Base-by-base conservation (phyloP, 495 filamentous ascomycete genomes). In the Schizothecium vesticola region DNA sequence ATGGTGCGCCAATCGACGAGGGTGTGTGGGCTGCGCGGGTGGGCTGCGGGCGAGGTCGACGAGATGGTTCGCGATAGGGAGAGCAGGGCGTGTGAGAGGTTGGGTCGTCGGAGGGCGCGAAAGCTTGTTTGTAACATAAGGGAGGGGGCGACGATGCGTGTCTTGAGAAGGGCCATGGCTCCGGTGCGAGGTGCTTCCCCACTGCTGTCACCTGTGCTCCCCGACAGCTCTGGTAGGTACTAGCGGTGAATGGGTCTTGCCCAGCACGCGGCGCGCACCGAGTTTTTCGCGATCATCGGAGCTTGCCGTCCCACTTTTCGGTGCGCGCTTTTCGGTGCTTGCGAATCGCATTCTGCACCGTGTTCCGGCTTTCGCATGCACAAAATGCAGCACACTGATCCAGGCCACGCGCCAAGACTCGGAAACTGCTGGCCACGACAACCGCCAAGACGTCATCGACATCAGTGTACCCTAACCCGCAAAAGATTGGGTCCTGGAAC, bases 1-100 rank as follows among this genome's bases (percentile, higher is more conserved):
- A 75, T 75, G 63, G 60, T 36, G 69, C 72, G 68, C 70, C 67
- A 74, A 29, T 65, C 33, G 26, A 33, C 10, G 16, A n/a, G 16
- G 1, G 19, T 19, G 43, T 51, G 19, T n/a, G 43, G 19, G 43
- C 12, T 51, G 43, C 43, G 43, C 43, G 43, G 43, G 43, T n/a
- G 16, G 16, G 43, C 43, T 3, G 43, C 16, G 43, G 16, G 43
- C 43, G 43, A n/a, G 43, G 43, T 51, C 43, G 43, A 51, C 43
- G 43, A 51, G 43, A 51, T 51, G 43, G 43, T 51, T 51, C 43
- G 43, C 43, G 43, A 51, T 19, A n/a, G 43, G 19, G 43, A n/a
- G 43, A 2, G 19, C 16, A 51, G 43, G 43, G 43, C 43, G 43
- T 51, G 16, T n/a, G 43, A 51, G 43, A 6, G 43, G 6, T 9